Percentiles rank a stretch among this genome's conserved stretches.
phyloP scores from a whole-genome alignment of 2,329 filamentous ascomycete species.

The Sporothrix pallida region DNA sequence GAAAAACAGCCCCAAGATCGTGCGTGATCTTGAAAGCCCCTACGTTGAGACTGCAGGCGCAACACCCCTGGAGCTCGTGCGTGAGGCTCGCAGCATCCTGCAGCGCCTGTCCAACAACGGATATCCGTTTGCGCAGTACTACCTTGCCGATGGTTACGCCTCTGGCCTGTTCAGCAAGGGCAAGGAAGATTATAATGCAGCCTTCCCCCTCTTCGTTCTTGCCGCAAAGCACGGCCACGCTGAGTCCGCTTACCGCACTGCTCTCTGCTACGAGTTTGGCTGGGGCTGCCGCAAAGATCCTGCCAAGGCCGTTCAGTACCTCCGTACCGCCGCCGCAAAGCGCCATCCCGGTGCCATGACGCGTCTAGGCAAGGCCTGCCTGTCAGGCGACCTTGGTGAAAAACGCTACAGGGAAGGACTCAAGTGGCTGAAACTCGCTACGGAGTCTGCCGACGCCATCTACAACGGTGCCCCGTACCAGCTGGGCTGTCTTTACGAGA shows the following conservation, averaged over 20 bases:
- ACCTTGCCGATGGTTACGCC: conserved; percentile 90
- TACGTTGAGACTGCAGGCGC: conserved; percentile 54
- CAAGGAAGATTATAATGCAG: conserved; percentile 87
- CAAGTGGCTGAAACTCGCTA: conserved; percentile 94
- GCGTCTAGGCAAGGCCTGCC: conserved; percentile 85
- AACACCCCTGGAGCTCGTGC: conserved; percentile 72
- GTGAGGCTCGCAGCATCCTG: conserved; percentile 87
- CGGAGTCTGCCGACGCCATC: conserved; percentile 86
- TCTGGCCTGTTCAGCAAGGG: conserved; percentile 95
- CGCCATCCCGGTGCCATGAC: conserved; percentile 95
- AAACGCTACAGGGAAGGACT: conserved; percentile 88
- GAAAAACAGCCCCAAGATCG: conserved; percentile 55
- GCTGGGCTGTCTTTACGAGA: conserved; percentile 85
- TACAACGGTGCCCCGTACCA: conserved; percentile 95
- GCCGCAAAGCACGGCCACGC: conserved; percentile 97
- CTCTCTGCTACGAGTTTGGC: conserved; percentile 95
- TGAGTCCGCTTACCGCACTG: conserved; percentile 91
- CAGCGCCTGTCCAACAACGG: conserved; percentile 84
- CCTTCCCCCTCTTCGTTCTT: conserved; percentile 89
- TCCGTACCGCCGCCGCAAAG: conserved; percentile 87
- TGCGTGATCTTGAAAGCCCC: conserved; percentile 55
- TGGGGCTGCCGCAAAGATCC: conserved; percentile 94
- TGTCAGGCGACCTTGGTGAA: conserved; percentile 86
- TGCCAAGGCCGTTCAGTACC: conserved; percentile 90
- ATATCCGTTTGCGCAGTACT: conserved; percentile 98